Percentiles rank a stretch among this genome's conserved stretches.
These are phyloP conservation scores for Cicer judaicum DNA, from an alignment of 306 rosid genomes.

Conservation along the genomic window DNA sequence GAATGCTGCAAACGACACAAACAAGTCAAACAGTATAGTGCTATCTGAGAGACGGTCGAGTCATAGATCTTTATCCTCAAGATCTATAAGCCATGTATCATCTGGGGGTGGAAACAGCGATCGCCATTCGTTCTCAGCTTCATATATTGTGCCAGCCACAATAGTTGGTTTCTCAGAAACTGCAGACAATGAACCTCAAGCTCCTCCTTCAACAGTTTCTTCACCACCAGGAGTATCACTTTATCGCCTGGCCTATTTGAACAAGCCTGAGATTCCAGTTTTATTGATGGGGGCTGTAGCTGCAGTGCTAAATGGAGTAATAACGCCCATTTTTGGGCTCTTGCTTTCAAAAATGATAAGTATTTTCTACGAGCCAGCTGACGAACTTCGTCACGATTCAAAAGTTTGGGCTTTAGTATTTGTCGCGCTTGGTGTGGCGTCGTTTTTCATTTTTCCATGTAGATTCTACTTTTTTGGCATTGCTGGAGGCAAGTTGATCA, in stretches of 20 bases:
- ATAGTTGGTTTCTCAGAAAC: conserved; percentile 43
- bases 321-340: conserved; percentile 70
- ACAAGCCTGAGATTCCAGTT: conserved; percentile 82
- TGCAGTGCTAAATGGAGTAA: conserved; percentile 58
- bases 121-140: conserved; percentile 43
- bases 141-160: conserved; percentile 41
- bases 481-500: conserved; percentile 61
- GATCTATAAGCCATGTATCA: conserved; percentile 60
- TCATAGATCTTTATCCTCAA: conserved; percentile 46
- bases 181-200: conserved; percentile 40
- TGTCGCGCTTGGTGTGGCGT: conserved; percentile 50
- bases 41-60: conserved; percentile 60
- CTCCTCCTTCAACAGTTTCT: conserved; percentile 37
- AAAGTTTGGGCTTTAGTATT: conserved; percentile 72
- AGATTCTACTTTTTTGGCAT: conserved; percentile 60
- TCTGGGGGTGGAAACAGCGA: conserved; percentile 62
- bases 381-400: conserved; percentile 70
- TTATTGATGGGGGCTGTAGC: conserved; percentile 67
- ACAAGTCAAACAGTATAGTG: conserved; percentile 44
- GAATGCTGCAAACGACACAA: conserved; percentile 44
- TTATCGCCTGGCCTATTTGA: conserved; percentile 67
- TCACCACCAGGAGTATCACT: conserved; percentile 65
- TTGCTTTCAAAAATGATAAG: conserved; percentile 60
- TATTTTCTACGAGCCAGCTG: conserved; percentile 66
- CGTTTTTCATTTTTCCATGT: conserved; percentile 51